Base-by-base conservation (phyloP, 164 flowering plant species). In the Paratinospora sagittata region DNA sequence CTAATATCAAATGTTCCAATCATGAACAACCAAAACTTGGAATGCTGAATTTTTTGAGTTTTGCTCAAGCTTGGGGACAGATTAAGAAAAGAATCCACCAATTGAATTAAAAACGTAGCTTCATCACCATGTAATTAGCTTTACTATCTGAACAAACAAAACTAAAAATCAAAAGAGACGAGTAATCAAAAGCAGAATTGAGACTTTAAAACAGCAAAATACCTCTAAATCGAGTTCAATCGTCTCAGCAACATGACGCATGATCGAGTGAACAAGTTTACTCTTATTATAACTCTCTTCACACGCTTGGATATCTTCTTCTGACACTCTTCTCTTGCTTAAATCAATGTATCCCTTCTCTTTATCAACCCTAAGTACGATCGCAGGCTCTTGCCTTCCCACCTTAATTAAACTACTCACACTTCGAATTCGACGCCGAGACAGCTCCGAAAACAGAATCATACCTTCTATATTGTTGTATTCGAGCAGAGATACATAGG, bases 391-490 rank as follows among this genome's bases (percentile, higher is more conserved):
- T 76, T 82, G 89, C 3, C 97, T 87, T 21, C 98, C 98, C 12
- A 93, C 97, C 80, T 84, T 89, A 81, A 93, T 91, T 41, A 89
- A 78, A 60, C 94, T 90, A 70, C 96, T 91, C 39, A 91, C 89
- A 58, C 94, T 89, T 7, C 97, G 90, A 74, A 93, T 93, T 6
- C 97, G 89, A 12, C 98, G 91, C 27, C 97, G 94, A 13, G 98
- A 93, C 45, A 93, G 88, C 87, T 93, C 98, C 10, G 97, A 90
- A 84, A 91, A 89, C 57, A 91, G 79, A 68, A 93, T 93, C 96
- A 93, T 91, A 1, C 96, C 98, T 82, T 93, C 98, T 66, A 91
- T 89, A 85, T 91, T 90, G 82, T 93, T 93, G 89, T 93, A 93
- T 84, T 93, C 98, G 12, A 93, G 87, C 1, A 93, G 84, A 0